Evolutionary conservation across 129 eudicot species (phyloP).

Genomic region (Lactuca sativa): DNA sequence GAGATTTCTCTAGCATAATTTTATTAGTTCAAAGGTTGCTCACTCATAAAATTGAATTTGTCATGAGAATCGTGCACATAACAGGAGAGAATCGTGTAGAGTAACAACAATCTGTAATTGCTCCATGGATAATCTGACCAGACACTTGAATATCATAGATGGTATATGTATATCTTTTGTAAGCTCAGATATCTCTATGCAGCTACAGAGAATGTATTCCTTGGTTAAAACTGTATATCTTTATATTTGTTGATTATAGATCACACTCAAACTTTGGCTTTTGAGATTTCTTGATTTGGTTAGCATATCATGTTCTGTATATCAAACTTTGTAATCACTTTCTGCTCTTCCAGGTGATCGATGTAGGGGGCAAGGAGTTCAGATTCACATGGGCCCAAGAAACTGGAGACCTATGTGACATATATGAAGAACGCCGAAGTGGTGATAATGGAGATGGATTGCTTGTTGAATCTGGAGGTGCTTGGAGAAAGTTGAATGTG

Average conservation of each 20-base stretch:
- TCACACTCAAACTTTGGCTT: slow-evolving; percentile 13
- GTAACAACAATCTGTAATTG: background rate
- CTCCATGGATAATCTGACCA: background rate
- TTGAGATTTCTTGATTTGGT: slow-evolving; percentile 11
- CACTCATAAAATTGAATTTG: background rate
- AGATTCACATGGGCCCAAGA: slow-evolving; percentile 88
- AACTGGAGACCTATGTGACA: slow-evolving; percentile 75
- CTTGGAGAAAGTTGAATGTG: slow-evolving; percentile 88
- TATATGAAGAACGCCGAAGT: slow-evolving; percentile 78
- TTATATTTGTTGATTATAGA: background rate
- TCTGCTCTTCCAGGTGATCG: slow-evolving; percentile 59
- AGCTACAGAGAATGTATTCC: background rate
- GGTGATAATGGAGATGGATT: slow-evolving; percentile 85
- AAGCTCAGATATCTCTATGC: slow-evolving; percentile 5
- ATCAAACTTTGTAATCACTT: background rate
- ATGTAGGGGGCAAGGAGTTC: slow-evolving; percentile 87
- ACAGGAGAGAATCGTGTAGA: slow-evolving; percentile 4
- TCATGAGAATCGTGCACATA: slow-evolving; percentile 7
- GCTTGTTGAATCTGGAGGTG: slow-evolving; percentile 87
- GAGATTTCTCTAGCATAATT: background rate
- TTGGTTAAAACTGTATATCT: slow-evolving; percentile 6
- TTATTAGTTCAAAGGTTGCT: slow-evolving; percentile 18
- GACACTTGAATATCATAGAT: background rate
- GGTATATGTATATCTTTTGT: background rate
- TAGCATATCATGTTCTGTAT: slow-evolving; percentile 3